These are phyloP conservation scores for Hypoxylon sp. DNA, from an alignment of 2,329 filamentous ascomycete genomes.

Conservation along the genomic window DNA sequence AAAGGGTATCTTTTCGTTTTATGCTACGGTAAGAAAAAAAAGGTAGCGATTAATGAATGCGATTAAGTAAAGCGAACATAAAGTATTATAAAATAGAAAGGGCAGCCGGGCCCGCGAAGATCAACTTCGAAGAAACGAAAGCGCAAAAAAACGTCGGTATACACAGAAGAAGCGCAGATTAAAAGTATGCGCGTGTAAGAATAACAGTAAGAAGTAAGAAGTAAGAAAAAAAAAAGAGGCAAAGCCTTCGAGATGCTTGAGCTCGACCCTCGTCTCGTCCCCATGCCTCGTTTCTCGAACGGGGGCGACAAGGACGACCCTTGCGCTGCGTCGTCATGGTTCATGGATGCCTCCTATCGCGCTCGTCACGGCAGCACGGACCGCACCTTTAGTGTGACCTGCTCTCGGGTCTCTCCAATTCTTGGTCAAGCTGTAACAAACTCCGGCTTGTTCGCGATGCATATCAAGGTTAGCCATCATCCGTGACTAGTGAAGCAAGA, in stretches of 20 bases:
- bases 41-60: constrained; percentile 2
- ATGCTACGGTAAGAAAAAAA: background rate
- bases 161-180: constrained; percentile 1
- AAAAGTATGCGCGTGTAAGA: constrained; percentile 4
- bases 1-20: background rate
- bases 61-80: constrained; percentile 19
- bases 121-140: constrained; percentile 45
- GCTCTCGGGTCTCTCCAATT: no score
- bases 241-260: background rate
- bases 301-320: constrained; percentile 24
- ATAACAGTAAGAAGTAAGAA: constrained; percentile 7
- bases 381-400: no score
- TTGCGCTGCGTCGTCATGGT: constrained; percentile 25
- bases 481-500: no score
- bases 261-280: background rate
- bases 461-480: no score
- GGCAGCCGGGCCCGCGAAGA: constrained; percentile 43
- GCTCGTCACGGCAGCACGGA: constrained; percentile 16
- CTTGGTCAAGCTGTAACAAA: no score
- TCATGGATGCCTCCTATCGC: constrained; percentile 24
- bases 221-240: constrained; percentile 3
- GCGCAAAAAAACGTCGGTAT: constrained; percentile 6
- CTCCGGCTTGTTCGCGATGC: no score
- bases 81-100: constrained; percentile 20
- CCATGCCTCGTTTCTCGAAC: no score